Conservation (phyloP, 78 protist genomes). For the Emiliania huxleyi region DNA sequence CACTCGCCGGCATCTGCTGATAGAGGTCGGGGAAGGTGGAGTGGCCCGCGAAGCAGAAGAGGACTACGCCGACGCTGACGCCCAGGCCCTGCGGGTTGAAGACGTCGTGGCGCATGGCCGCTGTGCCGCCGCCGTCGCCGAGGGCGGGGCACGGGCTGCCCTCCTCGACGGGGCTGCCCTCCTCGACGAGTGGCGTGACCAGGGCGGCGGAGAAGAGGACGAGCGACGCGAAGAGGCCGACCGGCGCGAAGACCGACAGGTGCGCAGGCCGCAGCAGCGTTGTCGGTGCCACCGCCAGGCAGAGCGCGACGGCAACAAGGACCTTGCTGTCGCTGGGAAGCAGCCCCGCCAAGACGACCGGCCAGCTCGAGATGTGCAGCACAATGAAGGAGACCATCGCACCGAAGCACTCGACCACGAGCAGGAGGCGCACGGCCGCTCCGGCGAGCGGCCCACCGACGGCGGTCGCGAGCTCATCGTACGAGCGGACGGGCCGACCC, state of each 20-base stretch:
- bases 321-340: not conserved
- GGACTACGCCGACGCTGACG: not conserved
- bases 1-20: not conserved
- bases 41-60: not conserved
- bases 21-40: not conserved
- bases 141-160: not conserved
- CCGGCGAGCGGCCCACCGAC: not conserved
- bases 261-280: not conserved
- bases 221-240: not conserved
- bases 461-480: not conserved
- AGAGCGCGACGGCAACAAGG: not conserved
- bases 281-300: not conserved
- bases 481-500: not conserved
- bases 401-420: not conserved
- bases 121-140: not conserved
- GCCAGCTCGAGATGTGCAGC: not conserved
- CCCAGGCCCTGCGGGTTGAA: not conserved
- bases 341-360: not conserved
- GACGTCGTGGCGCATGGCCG: not conserved
- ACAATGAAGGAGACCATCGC: not conserved
- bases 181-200: not conserved
- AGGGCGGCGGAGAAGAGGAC: not conserved
- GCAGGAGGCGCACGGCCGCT: not conserved
- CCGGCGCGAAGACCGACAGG: not conserved
- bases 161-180: not conserved